These are phyloP conservation scores for Debaryomyces hansenii DNA, from an alignment of 805 yeast genomes.

Conservation along the genomic window DNA sequence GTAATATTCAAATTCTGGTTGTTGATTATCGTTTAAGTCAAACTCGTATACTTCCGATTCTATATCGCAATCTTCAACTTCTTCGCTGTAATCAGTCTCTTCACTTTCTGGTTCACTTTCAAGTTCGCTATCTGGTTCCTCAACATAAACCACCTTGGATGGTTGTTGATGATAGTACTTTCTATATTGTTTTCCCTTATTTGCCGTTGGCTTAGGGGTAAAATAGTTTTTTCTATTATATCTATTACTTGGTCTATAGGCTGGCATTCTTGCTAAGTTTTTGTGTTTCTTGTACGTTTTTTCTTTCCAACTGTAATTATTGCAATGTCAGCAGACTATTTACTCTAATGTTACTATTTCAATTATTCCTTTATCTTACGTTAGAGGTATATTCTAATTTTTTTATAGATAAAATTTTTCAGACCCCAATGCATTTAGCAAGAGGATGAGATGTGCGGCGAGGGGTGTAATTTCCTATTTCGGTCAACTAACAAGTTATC, in stretches of 20 bases:
- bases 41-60: conserved; percentile 28
- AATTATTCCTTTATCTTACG: neutral
- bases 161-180: conserved; percentile 37
- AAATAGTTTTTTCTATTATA: conserved; percentile 21
- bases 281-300: neutral
- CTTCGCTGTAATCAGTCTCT: conserved; percentile 8
- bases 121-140: conserved; percentile 42
- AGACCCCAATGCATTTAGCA: conserved; percentile 2
- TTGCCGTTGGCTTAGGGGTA: conserved; percentile 10
- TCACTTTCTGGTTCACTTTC: conserved; percentile 15
- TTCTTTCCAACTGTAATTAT: no score
- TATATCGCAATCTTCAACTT: conserved; percentile 8
- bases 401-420: conserved; percentile 6
- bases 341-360: neutral
- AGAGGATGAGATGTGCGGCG: conserved; percentile 9
- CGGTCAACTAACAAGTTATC: neutral
- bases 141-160: conserved; percentile 37
- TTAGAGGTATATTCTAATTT: neutral
- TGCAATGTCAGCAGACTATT: no score
- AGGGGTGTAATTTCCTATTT: conserved; percentile 2
- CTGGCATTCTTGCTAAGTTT: conserved; percentile 6
- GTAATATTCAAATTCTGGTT: conserved; percentile 7
- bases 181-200: conserved; percentile 24
- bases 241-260: conserved; percentile 16
- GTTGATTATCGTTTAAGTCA: conserved; percentile 19